Evolutionary conservation across 768 basidiomycete genomes (phyloP).

Genomic region (Xerocomus spinulosus): DNA sequence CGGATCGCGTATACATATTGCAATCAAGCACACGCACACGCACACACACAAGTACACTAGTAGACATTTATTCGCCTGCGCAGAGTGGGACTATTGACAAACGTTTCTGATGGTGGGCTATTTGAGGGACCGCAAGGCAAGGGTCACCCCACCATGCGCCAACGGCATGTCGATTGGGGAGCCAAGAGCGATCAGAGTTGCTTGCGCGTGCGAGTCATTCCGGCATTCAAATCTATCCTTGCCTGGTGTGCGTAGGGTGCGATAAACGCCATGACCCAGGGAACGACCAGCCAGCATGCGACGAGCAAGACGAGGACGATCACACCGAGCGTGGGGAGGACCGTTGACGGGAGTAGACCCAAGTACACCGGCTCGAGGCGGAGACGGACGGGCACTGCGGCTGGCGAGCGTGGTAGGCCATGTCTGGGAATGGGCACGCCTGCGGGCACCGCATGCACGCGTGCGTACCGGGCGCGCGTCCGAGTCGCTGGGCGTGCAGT

Average conservation of each 20-base stretch:
- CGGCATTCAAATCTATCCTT: conserved; percentile 15
- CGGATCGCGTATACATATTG: background rate
- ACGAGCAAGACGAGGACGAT: conserved; percentile 27
- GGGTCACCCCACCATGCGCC: conserved; percentile 17
- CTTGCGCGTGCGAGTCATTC: conserved; percentile 10
- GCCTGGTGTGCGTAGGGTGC: conserved; percentile 23
- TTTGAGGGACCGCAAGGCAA: background rate
- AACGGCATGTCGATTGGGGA: conserved; percentile 20
- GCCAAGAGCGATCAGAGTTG: conserved; percentile 14
- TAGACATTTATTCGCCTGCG: too few relatives aligned
- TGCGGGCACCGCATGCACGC: conserved; percentile 49
- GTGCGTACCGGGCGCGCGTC: conserved; percentile 50
- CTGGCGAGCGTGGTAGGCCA: background rate
- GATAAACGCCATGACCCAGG: conserved; percentile 16
- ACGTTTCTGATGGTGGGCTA: background rate
- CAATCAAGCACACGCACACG: too few relatives aligned
- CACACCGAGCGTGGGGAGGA: conserved; percentile 34
- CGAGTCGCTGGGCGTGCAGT: background rate
- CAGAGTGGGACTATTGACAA: too few relatives aligned
- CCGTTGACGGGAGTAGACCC: conserved; percentile 54
- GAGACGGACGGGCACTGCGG: conserved; percentile 52
- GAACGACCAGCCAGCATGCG: conserved; percentile 17
- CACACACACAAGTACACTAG: too few relatives aligned
- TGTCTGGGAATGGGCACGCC: conserved; percentile 40
- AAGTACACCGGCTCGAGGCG: conserved; percentile 55